Percentiles rank a stretch among this genome's conserved stretches.
phyloP scores from a whole-genome alignment of 768 basidiomycete genomes.

The Pleurotus platypus region DNA sequence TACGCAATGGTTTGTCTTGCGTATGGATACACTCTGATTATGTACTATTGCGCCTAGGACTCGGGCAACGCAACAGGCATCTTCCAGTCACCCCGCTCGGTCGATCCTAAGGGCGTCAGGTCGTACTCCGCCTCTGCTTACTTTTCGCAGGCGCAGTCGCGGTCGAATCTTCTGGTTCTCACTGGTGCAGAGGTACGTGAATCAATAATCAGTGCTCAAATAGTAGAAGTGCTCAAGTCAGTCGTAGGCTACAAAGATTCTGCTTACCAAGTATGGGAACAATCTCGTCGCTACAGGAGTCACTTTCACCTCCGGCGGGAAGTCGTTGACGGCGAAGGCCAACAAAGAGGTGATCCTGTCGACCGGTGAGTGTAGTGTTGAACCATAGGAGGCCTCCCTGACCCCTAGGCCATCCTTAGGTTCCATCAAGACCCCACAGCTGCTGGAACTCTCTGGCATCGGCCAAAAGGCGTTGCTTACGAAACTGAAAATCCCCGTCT shows the following conservation, averaged over 20 bases:
- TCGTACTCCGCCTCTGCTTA: conserved; percentile 22
- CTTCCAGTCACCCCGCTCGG: conserved; percentile 8
- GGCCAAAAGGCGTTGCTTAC: conserved; percentile 26
- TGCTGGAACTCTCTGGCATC: conserved; percentile 53
- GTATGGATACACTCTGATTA: background rate
- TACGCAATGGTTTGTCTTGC: background rate
- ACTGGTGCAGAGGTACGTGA: conserved; percentile 19
- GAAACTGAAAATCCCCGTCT: conserved; percentile 20
- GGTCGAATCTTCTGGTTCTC: conserved; percentile 26
- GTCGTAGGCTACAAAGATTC: background rate
- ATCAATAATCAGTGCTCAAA: conserved; percentile 19
- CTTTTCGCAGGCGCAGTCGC: conserved; percentile 19
- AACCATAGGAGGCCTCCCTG: background rate
- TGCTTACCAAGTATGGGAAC: conserved; percentile 8
- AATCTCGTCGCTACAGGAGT: conserved; percentile 6
- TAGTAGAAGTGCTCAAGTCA: conserved; percentile 9
- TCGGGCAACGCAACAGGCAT: conserved; percentile 2
- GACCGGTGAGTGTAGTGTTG: conserved; percentile 15
- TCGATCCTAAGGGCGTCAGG: conserved; percentile 22
- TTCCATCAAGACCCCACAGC: conserved; percentile 19
- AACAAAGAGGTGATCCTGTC: conserved; percentile 39
- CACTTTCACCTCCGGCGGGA: conserved; percentile 8
- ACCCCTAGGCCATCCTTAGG: conserved; percentile 5
- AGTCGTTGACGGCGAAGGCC: conserved; percentile 24
- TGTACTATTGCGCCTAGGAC: background rate